These are phyloP conservation scores for Cutaneotrichosporon cavernicola DNA, from an alignment of 1,284 basidiomycete species.

Conservation along the genomic window DNA sequence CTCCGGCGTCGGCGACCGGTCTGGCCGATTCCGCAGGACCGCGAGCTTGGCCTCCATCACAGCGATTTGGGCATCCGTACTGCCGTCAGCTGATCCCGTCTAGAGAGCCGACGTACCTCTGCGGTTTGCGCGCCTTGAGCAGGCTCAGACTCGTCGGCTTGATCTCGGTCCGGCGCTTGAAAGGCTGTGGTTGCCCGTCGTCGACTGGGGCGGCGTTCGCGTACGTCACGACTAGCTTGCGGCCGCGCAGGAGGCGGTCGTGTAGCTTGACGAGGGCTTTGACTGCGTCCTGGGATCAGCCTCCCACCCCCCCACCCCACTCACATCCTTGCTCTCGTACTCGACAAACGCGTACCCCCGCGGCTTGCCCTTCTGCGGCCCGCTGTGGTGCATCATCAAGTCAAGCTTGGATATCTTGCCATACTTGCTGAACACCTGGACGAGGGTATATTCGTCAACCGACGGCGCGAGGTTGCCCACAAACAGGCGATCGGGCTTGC, in stretches of 20 bases:
- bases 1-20: slow-evolving; percentile 22
- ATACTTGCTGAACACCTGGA: slow-evolving; percentile 85
- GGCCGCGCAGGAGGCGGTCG: slow-evolving; percentile 77
- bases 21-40: slow-evolving; percentile 61
- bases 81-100: slow-evolving; percentile 41
- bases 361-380: slow-evolving; percentile 83
- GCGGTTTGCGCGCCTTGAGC: slow-evolving; percentile 66
- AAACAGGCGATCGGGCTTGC: slow-evolving; percentile 64
- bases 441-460: slow-evolving; percentile 87
- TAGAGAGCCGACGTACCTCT: slow-evolving; percentile 57
- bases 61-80: slow-evolving; percentile 85
- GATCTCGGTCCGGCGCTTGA: slow-evolving; percentile 55
- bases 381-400: slow-evolving; percentile 91
- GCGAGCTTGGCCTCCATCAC: slow-evolving; percentile 91
- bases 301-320: slow-evolving; percentile 51
- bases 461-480: slow-evolving; percentile 84
- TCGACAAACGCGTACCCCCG: slow-evolving; percentile 94
- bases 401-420: slow-evolving; percentile 91
- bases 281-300: slow-evolving; percentile 68
- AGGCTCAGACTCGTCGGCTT: slow-evolving; percentile 84
- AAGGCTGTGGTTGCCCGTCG: slow-evolving; percentile 17
- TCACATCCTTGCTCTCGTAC: slow-evolving; percentile 72
- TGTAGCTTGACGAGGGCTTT: slow-evolving; percentile 74
- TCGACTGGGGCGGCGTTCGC: slow-evolving; percentile 64
- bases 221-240: slow-evolving; percentile 81